A percentile compares a stretch with the other conserved stretches of the same genome.
Conservation (phyloP, 495 filamentous ascomycete species). For the Penicillium verhagenii region DNA sequence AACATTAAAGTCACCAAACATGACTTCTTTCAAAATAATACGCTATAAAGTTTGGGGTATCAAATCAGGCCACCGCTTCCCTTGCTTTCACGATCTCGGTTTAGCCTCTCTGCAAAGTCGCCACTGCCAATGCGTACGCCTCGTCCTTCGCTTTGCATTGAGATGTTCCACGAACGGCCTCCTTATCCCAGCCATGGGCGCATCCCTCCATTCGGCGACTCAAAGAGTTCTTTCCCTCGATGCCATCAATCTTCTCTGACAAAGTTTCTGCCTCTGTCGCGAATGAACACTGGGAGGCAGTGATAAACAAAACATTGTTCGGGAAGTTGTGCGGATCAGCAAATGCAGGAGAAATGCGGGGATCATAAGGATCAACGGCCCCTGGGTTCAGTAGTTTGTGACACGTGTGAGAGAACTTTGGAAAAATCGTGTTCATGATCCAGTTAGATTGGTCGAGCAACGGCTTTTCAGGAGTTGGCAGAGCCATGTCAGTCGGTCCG, state of each 20-base stretch:
- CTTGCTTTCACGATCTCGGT: not conserved
- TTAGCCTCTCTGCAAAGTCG: conserved; percentile 16
- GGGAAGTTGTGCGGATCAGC: conserved; percentile 37
- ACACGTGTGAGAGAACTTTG: conserved; percentile 29
- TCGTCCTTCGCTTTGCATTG: conserved; percentile 35
- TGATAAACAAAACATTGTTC: conserved; percentile 40
- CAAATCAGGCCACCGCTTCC: conserved; percentile 4
- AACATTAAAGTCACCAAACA: not conserved
- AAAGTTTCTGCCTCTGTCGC: conserved; percentile 45
- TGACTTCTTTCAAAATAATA: not conserved
- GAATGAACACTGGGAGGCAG: conserved; percentile 39
- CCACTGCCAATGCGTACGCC: conserved; percentile 31
- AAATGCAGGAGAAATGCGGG: conserved; percentile 40
- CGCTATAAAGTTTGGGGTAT: conserved; percentile 8
- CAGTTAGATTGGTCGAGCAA: conserved; percentile 26
- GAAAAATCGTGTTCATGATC: conserved; percentile 26
- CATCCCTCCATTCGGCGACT: conserved; percentile 38
- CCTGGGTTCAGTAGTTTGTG: conserved; percentile 29
- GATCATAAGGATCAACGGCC: conserved; percentile 28
- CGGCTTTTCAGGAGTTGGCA: conserved; percentile 23
- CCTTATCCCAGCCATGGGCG: conserved; percentile 44
- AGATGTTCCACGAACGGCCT: conserved; percentile 22
- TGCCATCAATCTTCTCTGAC: conserved; percentile 29
- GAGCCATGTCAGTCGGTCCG: conserved; percentile 34
- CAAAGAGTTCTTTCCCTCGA: conserved; percentile 32